phyloP scores from a whole-genome alignment of 2,329 filamentous ascomycete species.

The Claviceps sp. region DNA sequence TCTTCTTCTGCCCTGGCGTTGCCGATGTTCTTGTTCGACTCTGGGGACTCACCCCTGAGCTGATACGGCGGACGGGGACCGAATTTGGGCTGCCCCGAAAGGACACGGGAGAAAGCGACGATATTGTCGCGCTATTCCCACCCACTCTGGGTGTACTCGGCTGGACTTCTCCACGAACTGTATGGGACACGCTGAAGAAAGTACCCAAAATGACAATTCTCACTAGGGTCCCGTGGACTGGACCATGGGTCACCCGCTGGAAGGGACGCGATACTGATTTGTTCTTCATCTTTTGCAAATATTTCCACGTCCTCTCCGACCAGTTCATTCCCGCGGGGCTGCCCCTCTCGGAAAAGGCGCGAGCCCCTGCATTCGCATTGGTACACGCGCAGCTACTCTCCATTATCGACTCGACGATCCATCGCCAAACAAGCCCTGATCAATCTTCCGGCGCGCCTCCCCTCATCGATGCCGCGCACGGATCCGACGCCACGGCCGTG shows the following conservation, averaged over 20 bases:
- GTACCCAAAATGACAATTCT: conserved; percentile 52
- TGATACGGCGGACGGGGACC: conserved; percentile 57
- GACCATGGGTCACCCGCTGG: conserved; percentile 77
- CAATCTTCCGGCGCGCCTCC: conserved; percentile 28
- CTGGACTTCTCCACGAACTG: conserved; percentile 38
- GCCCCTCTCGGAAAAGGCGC: conserved; percentile 40
- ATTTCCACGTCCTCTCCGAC: conserved; percentile 66
- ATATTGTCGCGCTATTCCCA: conserved; percentile 58
- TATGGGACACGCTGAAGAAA: conserved; percentile 47
- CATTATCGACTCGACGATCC: conserved; percentile 70
- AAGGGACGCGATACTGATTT: conserved; percentile 76
- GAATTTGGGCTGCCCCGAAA: conserved; percentile 52
- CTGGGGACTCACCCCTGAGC: conserved; percentile 59
- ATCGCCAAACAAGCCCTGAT: conserved; percentile 51
- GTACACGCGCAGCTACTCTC: conserved; percentile 72
- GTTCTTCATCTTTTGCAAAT: conserved; percentile 84
- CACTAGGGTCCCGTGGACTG: conserved; percentile 68
- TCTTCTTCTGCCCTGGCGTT: conserved; percentile 81
- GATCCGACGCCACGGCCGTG: conserved; percentile 52
- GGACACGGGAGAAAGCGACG: conserved; percentile 43
- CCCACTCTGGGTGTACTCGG: conserved; percentile 43
- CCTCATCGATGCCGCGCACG: conserved; percentile 30
- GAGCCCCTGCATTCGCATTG: conserved; percentile 65
- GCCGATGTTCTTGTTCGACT: conserved; percentile 72
- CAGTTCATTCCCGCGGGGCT: conserved; percentile 52